Conservation (phyloP, 805 yeast genomes). For the Candida michaelii region DNA sequence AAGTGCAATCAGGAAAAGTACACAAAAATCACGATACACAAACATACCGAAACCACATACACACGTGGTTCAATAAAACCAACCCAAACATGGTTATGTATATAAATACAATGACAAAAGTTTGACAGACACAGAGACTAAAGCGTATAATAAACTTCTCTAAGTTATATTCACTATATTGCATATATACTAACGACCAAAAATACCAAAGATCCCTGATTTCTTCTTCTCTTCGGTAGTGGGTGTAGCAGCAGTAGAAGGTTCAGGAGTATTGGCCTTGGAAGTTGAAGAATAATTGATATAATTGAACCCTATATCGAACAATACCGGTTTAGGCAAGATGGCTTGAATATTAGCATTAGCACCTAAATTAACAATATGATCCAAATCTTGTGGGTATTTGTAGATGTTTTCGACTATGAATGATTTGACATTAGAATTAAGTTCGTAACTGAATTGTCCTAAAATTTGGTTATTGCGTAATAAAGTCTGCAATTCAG, state of each 20-base stretch:
- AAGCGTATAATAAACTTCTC: too few species aligned
- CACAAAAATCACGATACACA: too few species aligned
- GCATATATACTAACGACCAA: constrained; percentile 48
- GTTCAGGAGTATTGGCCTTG: constrained; percentile 16
- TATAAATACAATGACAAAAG: too few species aligned
- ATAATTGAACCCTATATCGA: constrained; percentile 87
- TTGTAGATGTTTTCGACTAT: constrained; percentile 46
- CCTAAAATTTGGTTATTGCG: constrained; percentile 45
- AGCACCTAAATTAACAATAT: constrained; percentile 23
- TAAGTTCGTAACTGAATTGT: constrained; percentile 37
- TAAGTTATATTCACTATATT: too few species aligned
- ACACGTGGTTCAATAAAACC: too few species aligned
- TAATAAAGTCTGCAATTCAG: constrained; percentile 17
- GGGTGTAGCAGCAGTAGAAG: background rate
- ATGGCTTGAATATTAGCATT: constrained; percentile 51
- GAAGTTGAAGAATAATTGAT: constrained; percentile 44
- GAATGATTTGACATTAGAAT: constrained; percentile 2
- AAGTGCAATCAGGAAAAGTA: background rate
- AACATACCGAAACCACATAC: too few species aligned
- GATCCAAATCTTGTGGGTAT: constrained; percentile 29
- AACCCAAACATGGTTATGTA: too few species aligned
- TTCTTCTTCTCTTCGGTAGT: constrained; percentile 33
- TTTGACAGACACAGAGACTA: too few species aligned
- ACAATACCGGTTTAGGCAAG: constrained; percentile 82
- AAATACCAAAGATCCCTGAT: constrained; percentile 71